Conservation (phyloP, 2,329 filamentous ascomycete species). For the Microdochium paspali region DNA sequence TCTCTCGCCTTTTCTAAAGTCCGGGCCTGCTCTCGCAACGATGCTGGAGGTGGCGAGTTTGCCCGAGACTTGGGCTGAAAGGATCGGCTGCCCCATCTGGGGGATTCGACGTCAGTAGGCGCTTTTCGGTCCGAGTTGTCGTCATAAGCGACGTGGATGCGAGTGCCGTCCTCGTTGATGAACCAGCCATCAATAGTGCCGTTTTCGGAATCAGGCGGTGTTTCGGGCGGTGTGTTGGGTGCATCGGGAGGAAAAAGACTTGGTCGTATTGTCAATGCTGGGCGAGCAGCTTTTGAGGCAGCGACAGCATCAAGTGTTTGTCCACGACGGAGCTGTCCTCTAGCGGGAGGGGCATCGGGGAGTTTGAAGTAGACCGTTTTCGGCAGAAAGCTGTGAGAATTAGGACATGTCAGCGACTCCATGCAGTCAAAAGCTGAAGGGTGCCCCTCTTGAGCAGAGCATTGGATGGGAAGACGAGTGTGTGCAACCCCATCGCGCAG, state of each 20-base stretch:
- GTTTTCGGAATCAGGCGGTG: constrained; percentile 37
- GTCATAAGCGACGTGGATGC: constrained; percentile 43
- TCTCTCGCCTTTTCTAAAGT: constrained; percentile 47
- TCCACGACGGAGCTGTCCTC: constrained; percentile 16
- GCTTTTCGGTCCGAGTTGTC: constrained; percentile 42
- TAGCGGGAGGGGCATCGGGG: constrained; percentile 38
- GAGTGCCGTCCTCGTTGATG: constrained; percentile 46
- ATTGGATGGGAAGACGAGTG: too few species aligned
- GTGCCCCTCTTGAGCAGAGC: too few species aligned
- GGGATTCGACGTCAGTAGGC: constrained; percentile 65
- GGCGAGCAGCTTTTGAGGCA: constrained; percentile 16
- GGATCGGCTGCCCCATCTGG: constrained; percentile 64
- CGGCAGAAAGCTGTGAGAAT: constrained; percentile 64
- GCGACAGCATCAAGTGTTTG: constrained; percentile 10
- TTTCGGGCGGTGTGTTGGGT: constrained; percentile 45
- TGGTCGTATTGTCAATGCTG: constrained; percentile 27
- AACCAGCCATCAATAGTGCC: constrained; percentile 35
- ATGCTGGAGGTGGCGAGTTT: constrained; percentile 63
- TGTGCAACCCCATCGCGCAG: background rate
- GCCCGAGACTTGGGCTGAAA: constrained; percentile 74
- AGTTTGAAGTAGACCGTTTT: constrained; percentile 85
- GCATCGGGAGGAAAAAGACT: constrained; percentile 42
- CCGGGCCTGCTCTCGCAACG: constrained; percentile 60
- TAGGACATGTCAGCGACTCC: background rate
- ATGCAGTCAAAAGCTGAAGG: too few species aligned